Evolutionary conservation across 352 stramenopile species (phyloP), one percentile per base, ranked within the genome.

Genomic region (Paralagenidium karlingii): DNA sequence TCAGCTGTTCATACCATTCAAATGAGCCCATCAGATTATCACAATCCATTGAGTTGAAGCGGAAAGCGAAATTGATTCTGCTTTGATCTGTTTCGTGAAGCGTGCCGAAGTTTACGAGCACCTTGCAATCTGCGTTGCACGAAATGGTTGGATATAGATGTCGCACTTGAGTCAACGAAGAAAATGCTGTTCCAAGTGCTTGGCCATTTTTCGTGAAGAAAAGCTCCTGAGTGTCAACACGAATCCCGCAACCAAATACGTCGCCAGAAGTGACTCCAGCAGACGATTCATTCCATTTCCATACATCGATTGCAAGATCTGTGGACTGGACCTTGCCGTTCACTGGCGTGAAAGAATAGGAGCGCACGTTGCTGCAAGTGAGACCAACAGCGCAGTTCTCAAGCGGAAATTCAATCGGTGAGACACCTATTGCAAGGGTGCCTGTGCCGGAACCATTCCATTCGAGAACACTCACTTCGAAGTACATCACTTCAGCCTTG

Each of bases 161-260:
- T 11, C 49, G 36, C 18, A 58, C 48, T 8, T 53, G 33, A 12
- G 52, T 45, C n/a, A 88, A 60, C 5, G 63, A 87, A 18, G 75
- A 88, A 37, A 90, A 92, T 8, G 77, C 75, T 0, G 58, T 89
- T 21, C 79, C 79, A 6, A 90, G 47, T 28, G 85, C 21, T 22
- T 82, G 68, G 0, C 79, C 76, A 45, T 90, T 92, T 43, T 87
- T 88, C 12, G 74, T 88, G 37, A 90, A 84, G 41, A 92, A 92
- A 13, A 92, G 53, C 24, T 92, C 79, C 20, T 79, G 61, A 1
- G 77, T 87, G 41, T 90, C 79, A 3, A 89, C 43, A 0, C 79
- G 74, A 26, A 90, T 57, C 0, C 76, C 79, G 49, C 76, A 90
- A 5, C 79, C 79, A 47, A 82, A 80, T 9, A 86, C 55, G 30